Conservation (phyloP, 108 stramenopile species). For the Aurantiochytrium sp. region DNA sequence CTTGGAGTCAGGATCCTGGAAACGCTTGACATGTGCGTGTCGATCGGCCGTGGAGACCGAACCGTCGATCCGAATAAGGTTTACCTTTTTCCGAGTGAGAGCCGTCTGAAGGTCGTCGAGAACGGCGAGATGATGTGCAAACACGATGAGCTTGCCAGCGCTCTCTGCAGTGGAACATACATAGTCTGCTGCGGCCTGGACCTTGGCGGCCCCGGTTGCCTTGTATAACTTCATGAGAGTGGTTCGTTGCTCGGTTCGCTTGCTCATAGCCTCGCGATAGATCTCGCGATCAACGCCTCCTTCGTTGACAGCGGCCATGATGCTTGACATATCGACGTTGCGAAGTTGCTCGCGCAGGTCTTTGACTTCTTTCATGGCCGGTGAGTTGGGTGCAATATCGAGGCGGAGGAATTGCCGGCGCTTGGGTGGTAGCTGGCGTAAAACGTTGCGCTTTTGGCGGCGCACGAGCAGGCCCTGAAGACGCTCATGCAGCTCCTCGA, state of each 20-base stretch:
- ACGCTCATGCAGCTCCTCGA: constrained; percentile 77
- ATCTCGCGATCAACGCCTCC: background rate
- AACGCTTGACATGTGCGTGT: constrained; percentile 74
- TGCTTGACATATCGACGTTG: constrained; percentile 35
- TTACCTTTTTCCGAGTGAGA: constrained; percentile 50
- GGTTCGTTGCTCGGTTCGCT: constrained; percentile 51
- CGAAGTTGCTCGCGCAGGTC: constrained; percentile 38
- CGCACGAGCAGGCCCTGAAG: constrained; percentile 88
- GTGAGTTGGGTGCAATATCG: constrained; percentile 20
- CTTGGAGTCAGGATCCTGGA: constrained; percentile 71
- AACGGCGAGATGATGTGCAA: constrained; percentile 86
- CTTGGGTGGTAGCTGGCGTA: constrained; percentile 78
- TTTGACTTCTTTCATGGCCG: constrained; percentile 41
- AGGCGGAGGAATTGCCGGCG: constrained; percentile 63
- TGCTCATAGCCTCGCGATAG: constrained; percentile 35
- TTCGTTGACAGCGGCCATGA: background rate
- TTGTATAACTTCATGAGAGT: constrained; percentile 74
- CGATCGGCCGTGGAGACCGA: constrained; percentile 71
- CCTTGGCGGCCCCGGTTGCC: constrained; percentile 67
- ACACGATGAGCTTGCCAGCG: constrained; percentile 82
- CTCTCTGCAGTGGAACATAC: constrained; percentile 63
- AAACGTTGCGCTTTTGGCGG: constrained; percentile 79
- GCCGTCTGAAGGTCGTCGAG: constrained; percentile 63
- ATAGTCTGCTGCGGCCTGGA: constrained; percentile 61
- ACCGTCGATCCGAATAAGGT: constrained; percentile 88